Percentiles rank a stretch among this genome's conserved stretches.
Evolutionary conservation across 1,139 yeast genomes (phyloP).

Genomic region (Hyphopichia fennica): DNA sequence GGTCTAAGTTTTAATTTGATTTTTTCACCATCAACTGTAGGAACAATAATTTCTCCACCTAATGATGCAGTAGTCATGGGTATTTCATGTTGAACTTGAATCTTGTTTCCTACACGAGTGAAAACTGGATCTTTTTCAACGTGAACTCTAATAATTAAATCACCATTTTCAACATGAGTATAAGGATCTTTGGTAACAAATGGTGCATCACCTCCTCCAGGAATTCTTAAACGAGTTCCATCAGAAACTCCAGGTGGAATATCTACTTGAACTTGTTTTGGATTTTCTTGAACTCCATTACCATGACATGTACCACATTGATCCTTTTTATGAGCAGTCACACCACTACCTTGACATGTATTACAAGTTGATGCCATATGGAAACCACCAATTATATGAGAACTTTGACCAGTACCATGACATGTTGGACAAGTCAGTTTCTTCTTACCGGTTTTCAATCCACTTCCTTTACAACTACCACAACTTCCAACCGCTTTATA

Average conservation of each 20-base stretch:
- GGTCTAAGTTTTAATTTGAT: slow-evolving; percentile 80
- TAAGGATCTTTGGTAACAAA: slow-evolving; percentile 62
- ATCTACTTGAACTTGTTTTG: slow-evolving; percentile 72
- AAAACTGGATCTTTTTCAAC: slow-evolving; percentile 75
- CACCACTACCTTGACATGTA: slow-evolving; percentile 88
- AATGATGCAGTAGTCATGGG: slow-evolving; percentile 95
- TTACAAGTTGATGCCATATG: slow-evolving; percentile 95
- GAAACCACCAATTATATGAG: slow-evolving; percentile 90
- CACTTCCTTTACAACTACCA: slow-evolving; percentile 78
- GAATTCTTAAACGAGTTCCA: slow-evolving; percentile 80
- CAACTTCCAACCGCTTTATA: slow-evolving; percentile 81
- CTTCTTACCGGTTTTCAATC: slow-evolving; percentile 74
- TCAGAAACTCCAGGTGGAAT: slow-evolving; percentile 88
- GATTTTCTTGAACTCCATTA: slow-evolving; percentile 73
- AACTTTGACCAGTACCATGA: slow-evolving; percentile 91
- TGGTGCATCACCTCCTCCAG: slow-evolving; percentile 93
- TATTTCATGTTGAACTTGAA: slow-evolving; percentile 64
- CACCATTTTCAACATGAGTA: slow-evolving; percentile 74
- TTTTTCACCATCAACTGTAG: slow-evolving; percentile 77
- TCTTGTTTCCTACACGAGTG: slow-evolving; percentile 61
- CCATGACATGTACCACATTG: slow-evolving; percentile 84
- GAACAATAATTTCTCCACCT: slow-evolving; percentile 87
- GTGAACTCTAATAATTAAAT: slow-evolving; percentile 75
- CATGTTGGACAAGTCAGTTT: slow-evolving; percentile 83
- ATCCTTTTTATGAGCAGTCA: slow-evolving; percentile 64